Evolutionary conservation across 2,329 filamentous ascomycete genomes (phyloP).

Genomic region (Plenodomus biglobosus): DNA sequence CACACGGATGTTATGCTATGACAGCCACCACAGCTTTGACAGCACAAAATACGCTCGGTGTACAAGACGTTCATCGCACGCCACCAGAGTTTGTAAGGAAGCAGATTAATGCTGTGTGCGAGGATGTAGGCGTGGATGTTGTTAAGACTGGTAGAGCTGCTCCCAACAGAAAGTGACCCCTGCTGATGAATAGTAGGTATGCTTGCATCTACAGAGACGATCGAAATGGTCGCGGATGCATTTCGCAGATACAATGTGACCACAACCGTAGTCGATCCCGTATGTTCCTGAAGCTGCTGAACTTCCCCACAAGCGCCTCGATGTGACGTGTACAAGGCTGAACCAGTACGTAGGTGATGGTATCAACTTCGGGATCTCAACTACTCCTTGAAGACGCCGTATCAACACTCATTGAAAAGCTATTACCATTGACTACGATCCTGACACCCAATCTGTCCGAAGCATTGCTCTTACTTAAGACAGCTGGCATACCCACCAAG

Average conservation of each 20-base stretch:
- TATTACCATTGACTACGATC: slow-evolving; percentile 68
- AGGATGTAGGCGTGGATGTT: slow-evolving; percentile 84
- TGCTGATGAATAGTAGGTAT: slow-evolving; percentile 61
- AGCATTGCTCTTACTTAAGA: slow-evolving; percentile 64
- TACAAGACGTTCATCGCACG: slow-evolving; percentile 76
- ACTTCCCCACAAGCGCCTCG: background rate
- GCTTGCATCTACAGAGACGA: slow-evolving; percentile 72
- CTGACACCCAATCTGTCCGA: slow-evolving; percentile 80
- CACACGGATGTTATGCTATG: slow-evolving; percentile 93
- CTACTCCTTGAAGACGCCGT: slow-evolving; percentile 69
- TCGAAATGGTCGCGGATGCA: slow-evolving; percentile 67
- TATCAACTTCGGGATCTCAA: slow-evolving; percentile 75
- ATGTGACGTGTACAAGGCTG: background rate
- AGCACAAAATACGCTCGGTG: slow-evolving; percentile 89
- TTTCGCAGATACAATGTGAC: slow-evolving; percentile 61
- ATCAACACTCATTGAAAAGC: slow-evolving; percentile 56
- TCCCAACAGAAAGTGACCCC: background rate
- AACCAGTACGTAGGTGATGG: slow-evolving; percentile 69
- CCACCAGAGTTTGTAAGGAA: slow-evolving; percentile 77
- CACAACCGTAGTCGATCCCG: slow-evolving; percentile 72
- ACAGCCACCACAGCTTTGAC: slow-evolving; percentile 93
- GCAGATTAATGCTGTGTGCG: slow-evolving; percentile 81
- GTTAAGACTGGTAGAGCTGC: slow-evolving; percentile 75
- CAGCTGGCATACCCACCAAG: slow-evolving; percentile 49
- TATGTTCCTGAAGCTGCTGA: slow-evolving; percentile 46